phyloP scores from a whole-genome alignment of 306 rosid species.

The Arachis hypogaea region DNA sequence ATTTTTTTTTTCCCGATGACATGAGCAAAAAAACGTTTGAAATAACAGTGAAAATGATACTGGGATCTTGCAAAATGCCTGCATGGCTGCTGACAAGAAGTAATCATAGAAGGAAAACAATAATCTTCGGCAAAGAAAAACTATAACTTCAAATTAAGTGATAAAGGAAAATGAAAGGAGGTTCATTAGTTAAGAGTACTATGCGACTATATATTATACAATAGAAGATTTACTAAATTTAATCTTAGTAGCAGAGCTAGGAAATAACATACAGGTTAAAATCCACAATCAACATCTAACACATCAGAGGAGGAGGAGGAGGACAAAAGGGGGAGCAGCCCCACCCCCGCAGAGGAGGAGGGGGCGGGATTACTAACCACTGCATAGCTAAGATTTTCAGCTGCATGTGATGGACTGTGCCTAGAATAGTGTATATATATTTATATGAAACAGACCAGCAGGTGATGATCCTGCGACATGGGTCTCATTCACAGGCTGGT shows the following conservation, averaged over 20 bases:
- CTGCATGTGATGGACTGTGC: slow-evolving; percentile 40
- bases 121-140: not conserved
- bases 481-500: slow-evolving; percentile 79
- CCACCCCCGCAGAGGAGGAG: no score
- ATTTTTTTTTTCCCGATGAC: not conserved
- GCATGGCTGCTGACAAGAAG: slow-evolving; percentile 28
- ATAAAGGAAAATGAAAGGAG: not conserved
- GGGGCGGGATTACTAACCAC: slow-evolving; percentile 36
- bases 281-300: slow-evolving; percentile 44
- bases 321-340: no score
- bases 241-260: slow-evolving; percentile 43
- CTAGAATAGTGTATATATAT: slow-evolving; percentile 32
- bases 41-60: slow-evolving; percentile 7
- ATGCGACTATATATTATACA: slow-evolving; percentile 26
- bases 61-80: not conserved
- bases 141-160: slow-evolving; percentile 16
- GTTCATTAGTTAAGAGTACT: slow-evolving; percentile 10
- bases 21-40: not conserved
- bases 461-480: slow-evolving; percentile 29
- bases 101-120: slow-evolving; percentile 8
- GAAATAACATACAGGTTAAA: slow-evolving; percentile 48
- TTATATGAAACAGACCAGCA: slow-evolving; percentile 21
- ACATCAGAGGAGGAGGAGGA: not conserved
- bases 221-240: slow-evolving; percentile 45
- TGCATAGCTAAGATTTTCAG: slow-evolving; percentile 43